Evolutionary conservation across 345 rosid species (phyloP).

Genomic region (Ceriops tagal): DNA sequence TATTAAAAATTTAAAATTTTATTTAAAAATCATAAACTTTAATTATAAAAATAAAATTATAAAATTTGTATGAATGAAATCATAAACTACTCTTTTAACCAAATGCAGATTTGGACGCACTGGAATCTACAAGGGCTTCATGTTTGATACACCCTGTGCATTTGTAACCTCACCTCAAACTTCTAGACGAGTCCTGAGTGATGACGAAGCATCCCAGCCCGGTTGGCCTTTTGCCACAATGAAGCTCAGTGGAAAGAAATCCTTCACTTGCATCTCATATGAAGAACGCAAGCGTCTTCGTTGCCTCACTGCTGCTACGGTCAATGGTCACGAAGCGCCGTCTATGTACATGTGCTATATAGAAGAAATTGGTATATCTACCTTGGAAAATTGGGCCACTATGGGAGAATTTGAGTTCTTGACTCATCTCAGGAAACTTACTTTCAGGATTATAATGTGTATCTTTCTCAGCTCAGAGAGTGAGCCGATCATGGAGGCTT

Average conservation of each 20-base stretch:
- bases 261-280: slow-evolving; percentile 57
- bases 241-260: slow-evolving; percentile 69
- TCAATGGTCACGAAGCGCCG: slow-evolving; percentile 78
- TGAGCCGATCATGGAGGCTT: slow-evolving; percentile 50
- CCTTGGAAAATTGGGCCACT: slow-evolving; percentile 58
- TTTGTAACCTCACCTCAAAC: slow-evolving; percentile 69
- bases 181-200: slow-evolving; percentile 50
- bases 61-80: not conserved
- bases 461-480: slow-evolving; percentile 78
- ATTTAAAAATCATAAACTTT: not conserved
- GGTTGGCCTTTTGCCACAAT: slow-evolving; percentile 78
- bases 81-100: not conserved
- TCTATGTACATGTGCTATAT: slow-evolving; percentile 55
- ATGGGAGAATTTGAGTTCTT: slow-evolving; percentile 67
- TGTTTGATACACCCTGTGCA: slow-evolving; percentile 81
- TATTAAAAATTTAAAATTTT: too few relatives aligned
- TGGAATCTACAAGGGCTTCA: slow-evolving; percentile 72
- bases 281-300: slow-evolving; percentile 90
- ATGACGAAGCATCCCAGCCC: slow-evolving; percentile 67
- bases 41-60: not conserved
- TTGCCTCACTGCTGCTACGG: slow-evolving; percentile 65
- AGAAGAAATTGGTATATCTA: slow-evolving; percentile 50
- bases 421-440: slow-evolving; percentile 66
- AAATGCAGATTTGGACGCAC: slow-evolving; percentile 52
- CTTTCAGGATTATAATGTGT: slow-evolving; percentile 71